Conservation (phyloP, 2,329 filamentous ascomycete species). For the Penicillium sp. region DNA sequence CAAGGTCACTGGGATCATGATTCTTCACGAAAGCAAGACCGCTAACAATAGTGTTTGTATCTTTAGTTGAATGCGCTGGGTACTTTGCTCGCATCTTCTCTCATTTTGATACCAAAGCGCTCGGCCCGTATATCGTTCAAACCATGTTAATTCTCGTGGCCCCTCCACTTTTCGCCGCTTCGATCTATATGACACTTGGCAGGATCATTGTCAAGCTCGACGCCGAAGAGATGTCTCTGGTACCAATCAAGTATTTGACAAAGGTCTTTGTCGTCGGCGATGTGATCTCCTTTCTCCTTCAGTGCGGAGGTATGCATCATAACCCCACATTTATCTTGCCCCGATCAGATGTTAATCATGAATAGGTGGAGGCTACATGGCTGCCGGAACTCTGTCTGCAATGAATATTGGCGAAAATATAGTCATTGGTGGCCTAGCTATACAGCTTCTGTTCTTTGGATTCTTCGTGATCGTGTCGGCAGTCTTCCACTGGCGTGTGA, state of each 20-base stretch:
- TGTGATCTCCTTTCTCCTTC: constrained; percentile 31
- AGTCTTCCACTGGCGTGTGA: constrained; percentile 50
- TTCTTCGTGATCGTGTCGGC: constrained; percentile 55
- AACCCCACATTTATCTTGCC: not conserved
- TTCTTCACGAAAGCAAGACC: not conserved
- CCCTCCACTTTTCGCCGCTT: constrained; percentile 32
- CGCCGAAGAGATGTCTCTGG: constrained; percentile 21
- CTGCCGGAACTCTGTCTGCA: constrained; percentile 17
- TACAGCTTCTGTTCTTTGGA: constrained; percentile 62
- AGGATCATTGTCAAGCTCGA: constrained; percentile 24
- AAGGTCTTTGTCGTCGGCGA: constrained; percentile 35
- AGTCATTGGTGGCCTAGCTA: constrained; percentile 56
- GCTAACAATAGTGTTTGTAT: constrained; percentile 18
- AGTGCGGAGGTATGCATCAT: constrained; percentile 27
- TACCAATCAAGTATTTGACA: constrained; percentile 27
- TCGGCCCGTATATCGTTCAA: constrained; percentile 31
- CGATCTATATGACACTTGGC: constrained; percentile 34
- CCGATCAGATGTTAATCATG: constrained; percentile 1
- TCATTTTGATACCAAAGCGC: constrained; percentile 24
- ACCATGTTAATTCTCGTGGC: constrained; percentile 34
- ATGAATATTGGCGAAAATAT: constrained; percentile 36
- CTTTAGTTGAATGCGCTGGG: constrained; percentile 26
- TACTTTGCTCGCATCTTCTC: constrained; percentile 29
- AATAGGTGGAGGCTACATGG: constrained; percentile 31
- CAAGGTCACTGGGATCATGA: constrained; percentile 6